A percentile compares a stretch with the other conserved stretches of the same genome.
phyloP scores from a whole-genome alignment of 345 rosid species.

The Gossypium australe region DNA sequence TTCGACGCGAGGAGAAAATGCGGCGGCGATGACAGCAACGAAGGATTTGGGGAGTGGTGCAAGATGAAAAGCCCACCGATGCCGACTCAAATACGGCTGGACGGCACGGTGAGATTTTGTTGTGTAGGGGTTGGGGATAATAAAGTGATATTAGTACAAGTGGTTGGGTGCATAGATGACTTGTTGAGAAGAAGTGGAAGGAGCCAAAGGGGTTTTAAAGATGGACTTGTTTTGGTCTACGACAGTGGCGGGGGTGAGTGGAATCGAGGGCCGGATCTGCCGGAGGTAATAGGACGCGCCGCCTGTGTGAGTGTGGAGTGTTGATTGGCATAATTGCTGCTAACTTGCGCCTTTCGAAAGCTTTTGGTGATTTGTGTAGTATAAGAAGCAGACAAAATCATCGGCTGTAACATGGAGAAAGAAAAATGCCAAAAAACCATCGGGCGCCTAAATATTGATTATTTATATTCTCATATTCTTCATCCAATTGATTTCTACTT shows the following conservation, averaged over 20 bases:
- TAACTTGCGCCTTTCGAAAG: background rate
- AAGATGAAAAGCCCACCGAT: constrained; percentile 71
- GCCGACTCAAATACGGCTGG: constrained; percentile 63
- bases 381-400: constrained; percentile 17
- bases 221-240: constrained; percentile 62
- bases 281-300: constrained; percentile 77
- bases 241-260: constrained; percentile 55
- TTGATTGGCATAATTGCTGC: constrained; percentile 10
- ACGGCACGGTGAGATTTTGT: constrained; percentile 70
- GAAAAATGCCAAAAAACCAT: background rate
- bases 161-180: constrained; percentile 75
- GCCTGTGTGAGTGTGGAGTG: constrained; percentile 69
- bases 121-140: constrained; percentile 64
- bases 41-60: constrained; percentile 71
- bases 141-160: constrained; percentile 74
- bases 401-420: constrained; percentile 8
- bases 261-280: constrained; percentile 70
- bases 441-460: constrained; percentile 4
- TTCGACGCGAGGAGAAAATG: constrained; percentile 53
- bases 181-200: constrained; percentile 73
- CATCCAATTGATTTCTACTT: no score
- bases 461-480: no score
- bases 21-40: background rate
- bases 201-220: constrained; percentile 45
- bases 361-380: background rate